A percentile compares a stretch with the other conserved stretches of the same genome.
phyloP scores from a whole-genome alignment of 139 green algal species.

The Chlamydomonas sphaeroides region DNA sequence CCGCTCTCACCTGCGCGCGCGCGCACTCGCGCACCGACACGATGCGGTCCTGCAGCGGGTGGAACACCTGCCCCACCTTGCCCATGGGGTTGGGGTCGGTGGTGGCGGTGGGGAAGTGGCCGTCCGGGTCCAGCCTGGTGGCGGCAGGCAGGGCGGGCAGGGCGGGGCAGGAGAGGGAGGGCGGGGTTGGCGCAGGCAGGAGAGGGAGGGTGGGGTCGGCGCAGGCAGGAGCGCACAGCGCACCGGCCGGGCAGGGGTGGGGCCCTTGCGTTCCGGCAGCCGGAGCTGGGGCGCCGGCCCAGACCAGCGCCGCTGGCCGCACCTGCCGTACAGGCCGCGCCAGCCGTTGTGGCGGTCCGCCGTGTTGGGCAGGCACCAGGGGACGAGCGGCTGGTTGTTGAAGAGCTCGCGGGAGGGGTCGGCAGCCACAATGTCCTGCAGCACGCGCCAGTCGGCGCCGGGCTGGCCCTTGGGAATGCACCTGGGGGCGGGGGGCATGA shows the following conservation, averaged over 20 bases:
- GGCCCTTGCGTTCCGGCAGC: too few species aligned
- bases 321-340: conserved; percentile 92
- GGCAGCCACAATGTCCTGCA: conserved; percentile 80
- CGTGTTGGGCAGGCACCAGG: conserved; percentile 98
- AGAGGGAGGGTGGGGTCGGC: too few species aligned
- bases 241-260: too few species aligned
- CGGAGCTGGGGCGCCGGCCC: too few species aligned
- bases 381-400: conserved; percentile 88
- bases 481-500: conserved; percentile 26
- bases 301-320: not conserved
- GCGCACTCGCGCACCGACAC: conserved; percentile 96
- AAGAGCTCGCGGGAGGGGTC: conserved; percentile 76
- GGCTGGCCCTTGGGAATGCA: conserved; percentile 93
- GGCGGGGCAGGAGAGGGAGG: not conserved
- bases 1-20: conserved; percentile 79
- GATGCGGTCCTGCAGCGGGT: conserved; percentile 96
- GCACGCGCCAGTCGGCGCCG: conserved; percentile 92
- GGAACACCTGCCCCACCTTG: conserved; percentile 97
- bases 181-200: too few species aligned
- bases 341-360: conserved; percentile 95
- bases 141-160: not conserved
- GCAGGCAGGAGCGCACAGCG: too few species aligned
- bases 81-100: conserved; percentile 98
- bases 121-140: conserved; percentile 81
- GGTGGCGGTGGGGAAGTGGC: conserved; percentile 98